These are phyloP conservation scores for Chrysosporium queenslandicum DNA, from an alignment of 2,329 filamentous ascomycete genomes.

Conservation along the genomic window DNA sequence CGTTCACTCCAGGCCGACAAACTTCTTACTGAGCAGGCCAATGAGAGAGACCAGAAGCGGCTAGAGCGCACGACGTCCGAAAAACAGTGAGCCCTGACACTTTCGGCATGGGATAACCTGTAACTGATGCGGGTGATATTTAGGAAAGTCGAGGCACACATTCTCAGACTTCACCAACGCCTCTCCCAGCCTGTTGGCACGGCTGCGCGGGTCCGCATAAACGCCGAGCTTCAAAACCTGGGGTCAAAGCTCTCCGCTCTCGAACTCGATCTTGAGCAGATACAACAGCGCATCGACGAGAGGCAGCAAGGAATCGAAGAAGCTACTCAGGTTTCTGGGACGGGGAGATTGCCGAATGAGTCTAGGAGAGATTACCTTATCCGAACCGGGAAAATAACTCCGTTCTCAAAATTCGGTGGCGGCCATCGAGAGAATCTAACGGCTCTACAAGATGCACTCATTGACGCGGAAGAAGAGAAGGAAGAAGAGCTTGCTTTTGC, in stretches of 20 bases:
- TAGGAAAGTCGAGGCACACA: slow-evolving; percentile 55
- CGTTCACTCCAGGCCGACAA: slow-evolving; percentile 43
- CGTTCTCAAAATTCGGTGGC: slow-evolving; percentile 70
- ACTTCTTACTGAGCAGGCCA: slow-evolving; percentile 51
- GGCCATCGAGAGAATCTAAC: slow-evolving; percentile 33
- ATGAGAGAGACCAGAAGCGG: slow-evolving; percentile 54
- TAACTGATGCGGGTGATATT: not conserved
- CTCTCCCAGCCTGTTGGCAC: slow-evolving; percentile 47
- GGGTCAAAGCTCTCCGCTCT: slow-evolving; percentile 55
- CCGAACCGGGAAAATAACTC: slow-evolving; percentile 92
- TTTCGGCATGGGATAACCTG: not conserved
- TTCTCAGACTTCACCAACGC: slow-evolving; percentile 50
- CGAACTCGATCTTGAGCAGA: slow-evolving; percentile 65
- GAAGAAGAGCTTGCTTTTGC: slow-evolving; percentile 43
- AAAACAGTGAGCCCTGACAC: slow-evolving; percentile 31
- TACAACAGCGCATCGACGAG: slow-evolving; percentile 68
- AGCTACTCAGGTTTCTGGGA: slow-evolving; percentile 35
- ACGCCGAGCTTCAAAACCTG: slow-evolving; percentile 53
- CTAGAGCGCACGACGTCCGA: slow-evolving; percentile 48
- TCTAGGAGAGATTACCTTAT: slow-evolving; percentile 82
- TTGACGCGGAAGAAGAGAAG: slow-evolving; percentile 68
- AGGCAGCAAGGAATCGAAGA: slow-evolving; percentile 68
- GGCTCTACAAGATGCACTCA: slow-evolving; percentile 63
- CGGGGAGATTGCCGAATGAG: slow-evolving; percentile 61
- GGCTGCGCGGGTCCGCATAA: slow-evolving; percentile 38